Evolutionary conservation across 1,284 basidiomycete species (phyloP).

Genomic region (Rhodotorula sp.): DNA sequence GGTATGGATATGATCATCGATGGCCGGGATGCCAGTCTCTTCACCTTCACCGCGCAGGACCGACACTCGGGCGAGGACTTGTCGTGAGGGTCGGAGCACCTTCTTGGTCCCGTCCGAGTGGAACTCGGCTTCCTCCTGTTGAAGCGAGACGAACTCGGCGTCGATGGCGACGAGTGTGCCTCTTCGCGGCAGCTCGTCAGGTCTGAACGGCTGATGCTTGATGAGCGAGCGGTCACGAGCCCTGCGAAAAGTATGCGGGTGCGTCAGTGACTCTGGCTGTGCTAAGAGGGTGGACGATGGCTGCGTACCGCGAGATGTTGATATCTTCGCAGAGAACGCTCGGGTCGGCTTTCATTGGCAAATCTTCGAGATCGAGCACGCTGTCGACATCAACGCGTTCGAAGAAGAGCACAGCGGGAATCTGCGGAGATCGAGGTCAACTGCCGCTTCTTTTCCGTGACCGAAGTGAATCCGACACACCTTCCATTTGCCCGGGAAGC

Average conservation of each 20-base stretch:
- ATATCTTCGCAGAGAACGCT: slow-evolving; percentile 80
- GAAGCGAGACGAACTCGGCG: slow-evolving; percentile 95
- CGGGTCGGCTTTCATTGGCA: slow-evolving; percentile 69
- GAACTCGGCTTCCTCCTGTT: slow-evolving; percentile 94
- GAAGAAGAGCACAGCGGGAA: slow-evolving; percentile 82
- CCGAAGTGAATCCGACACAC: slow-evolving; percentile 51
- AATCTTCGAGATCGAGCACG: slow-evolving; percentile 62
- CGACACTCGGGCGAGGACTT: slow-evolving; percentile 90
- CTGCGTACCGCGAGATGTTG: slow-evolving; percentile 68
- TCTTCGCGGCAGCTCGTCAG: slow-evolving; percentile 76
- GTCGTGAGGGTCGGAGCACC: slow-evolving; percentile 82
- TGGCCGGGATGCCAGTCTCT: slow-evolving; percentile 81
- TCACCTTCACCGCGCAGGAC: slow-evolving; percentile 81
- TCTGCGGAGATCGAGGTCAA: slow-evolving; percentile 52
- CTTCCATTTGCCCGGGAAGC: slow-evolving; percentile 90
- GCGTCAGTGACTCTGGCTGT: background rate
- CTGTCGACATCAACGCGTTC: slow-evolving; percentile 68
- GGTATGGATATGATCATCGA: slow-evolving; percentile 96
- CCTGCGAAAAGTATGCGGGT: slow-evolving; percentile 49
- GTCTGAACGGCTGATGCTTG: slow-evolving; percentile 70
- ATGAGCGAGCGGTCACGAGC: slow-evolving; percentile 71
- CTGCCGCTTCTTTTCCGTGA: background rate
- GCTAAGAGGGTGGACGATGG: background rate
- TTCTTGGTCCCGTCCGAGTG: slow-evolving; percentile 92
- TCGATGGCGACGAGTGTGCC: slow-evolving; percentile 93